phyloP scores from a whole-genome alignment of 1,284 basidiomycete species.

The Polyporus tsugae region DNA sequence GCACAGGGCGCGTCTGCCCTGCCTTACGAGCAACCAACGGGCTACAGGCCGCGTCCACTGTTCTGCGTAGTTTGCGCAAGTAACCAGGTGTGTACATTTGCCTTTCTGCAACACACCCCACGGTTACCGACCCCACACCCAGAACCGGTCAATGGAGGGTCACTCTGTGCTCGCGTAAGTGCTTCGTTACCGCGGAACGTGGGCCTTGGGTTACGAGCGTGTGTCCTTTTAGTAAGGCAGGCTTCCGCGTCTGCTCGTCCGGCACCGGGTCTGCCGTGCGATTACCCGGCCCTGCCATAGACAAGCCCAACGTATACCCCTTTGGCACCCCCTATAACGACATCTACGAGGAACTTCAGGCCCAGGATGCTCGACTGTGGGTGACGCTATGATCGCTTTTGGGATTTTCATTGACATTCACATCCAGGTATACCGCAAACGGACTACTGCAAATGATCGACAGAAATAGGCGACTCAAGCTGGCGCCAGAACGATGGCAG shows the following conservation, averaged over 20 bases:
- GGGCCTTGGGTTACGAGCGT: constrained; percentile 16
- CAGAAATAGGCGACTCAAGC: constrained; percentile 92
- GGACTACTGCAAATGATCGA: constrained; percentile 98
- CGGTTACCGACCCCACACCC: constrained; percentile 23
- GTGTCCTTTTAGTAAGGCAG: constrained; percentile 71
- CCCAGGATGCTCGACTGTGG: constrained; percentile 88
- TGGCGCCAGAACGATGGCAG: constrained; percentile 97
- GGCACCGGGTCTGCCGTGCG: constrained; percentile 98
- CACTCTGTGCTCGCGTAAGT: constrained; percentile 91
- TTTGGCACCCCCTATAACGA: constrained; percentile 99
- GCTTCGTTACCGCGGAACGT: neutral
- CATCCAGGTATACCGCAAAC: constrained; percentile 88
- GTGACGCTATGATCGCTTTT: constrained; percentile 38
- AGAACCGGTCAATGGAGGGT: constrained; percentile 99
- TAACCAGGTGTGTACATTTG: constrained; percentile 77
- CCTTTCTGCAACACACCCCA: neutral
- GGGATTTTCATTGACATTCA: constrained; percentile 24
- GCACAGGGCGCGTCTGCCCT: constrained; percentile 37
- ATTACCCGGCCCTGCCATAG: constrained; percentile 94
- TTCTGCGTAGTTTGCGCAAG: constrained; percentile 99
- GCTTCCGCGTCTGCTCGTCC: constrained; percentile 91
- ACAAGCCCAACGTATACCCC: constrained; percentile 96
- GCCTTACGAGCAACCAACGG: constrained; percentile 30
- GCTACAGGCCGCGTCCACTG: constrained; percentile 73
- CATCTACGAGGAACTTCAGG: constrained; percentile 93